Conservation (phyloP, 2,329 filamentous ascomycete genomes). For the Stachybotrys elegans region DNA sequence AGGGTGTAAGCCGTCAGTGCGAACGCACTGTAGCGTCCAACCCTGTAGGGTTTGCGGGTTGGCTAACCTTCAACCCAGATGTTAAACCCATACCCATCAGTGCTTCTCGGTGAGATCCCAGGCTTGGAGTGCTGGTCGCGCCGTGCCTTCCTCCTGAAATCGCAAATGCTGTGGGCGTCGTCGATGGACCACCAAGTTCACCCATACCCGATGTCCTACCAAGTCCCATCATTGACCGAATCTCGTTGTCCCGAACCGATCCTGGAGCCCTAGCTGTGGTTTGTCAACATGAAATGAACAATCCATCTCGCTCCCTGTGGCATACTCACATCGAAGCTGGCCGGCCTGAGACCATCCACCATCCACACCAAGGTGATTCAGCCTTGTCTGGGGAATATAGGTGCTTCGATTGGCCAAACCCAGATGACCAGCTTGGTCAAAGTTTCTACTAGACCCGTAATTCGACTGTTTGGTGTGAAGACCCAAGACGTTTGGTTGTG, state of each 20-base stretch:
- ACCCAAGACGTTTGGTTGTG: neutral
- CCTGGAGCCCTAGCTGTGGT: conserved; percentile 7
- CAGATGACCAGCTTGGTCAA: neutral
- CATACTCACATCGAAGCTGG: no score
- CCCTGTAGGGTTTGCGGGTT: conserved; percentile 13
- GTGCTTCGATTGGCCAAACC: conserved; percentile 11
- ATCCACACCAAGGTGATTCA: conserved; percentile 9
- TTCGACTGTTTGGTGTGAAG: no score
- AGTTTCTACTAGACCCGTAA: no score
- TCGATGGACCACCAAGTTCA: conserved; percentile 5
- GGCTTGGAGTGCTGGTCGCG: conserved; percentile 11
- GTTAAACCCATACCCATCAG: conserved; percentile 21
- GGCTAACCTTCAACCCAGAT: conserved; percentile 24
- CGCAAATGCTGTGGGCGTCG: conserved; percentile 8
- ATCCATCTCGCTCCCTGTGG: no score
- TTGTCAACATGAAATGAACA: no score
- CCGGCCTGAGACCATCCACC: conserved; percentile 14
- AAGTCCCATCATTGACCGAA: conserved; percentile 8
- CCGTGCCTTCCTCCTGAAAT: conserved; percentile 7
- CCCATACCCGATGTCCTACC: conserved; percentile 6
- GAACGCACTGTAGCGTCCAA: conserved; percentile 10
- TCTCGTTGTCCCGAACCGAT: conserved; percentile 5
- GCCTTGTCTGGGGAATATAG: conserved; percentile 8
- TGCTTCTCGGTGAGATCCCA: conserved; percentile 14
- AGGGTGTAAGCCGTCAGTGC: conserved; percentile 5